Evolutionary conservation across 805 yeast species (phyloP), one percentile per base, ranked within the genome.

Genomic region (Barnettozyma californica): DNA sequence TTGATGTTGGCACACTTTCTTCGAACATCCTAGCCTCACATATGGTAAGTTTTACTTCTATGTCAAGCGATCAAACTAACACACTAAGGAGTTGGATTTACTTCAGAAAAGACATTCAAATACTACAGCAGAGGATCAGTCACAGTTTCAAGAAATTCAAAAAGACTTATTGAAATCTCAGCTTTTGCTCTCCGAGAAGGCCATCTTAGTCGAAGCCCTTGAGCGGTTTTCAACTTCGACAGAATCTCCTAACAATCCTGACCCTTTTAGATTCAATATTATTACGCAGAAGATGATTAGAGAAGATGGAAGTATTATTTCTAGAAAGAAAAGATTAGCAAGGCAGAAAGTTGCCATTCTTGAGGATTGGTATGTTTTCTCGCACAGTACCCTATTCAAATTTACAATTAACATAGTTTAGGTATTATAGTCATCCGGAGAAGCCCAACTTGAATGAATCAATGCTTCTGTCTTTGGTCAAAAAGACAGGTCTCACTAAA

Each of bases 251-350:
- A 20, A 35, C 11, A 19, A 11, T 10, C 8, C 8, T 5, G 13
- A 29, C 4, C 25, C 26, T 8, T 21, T 41, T 13, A 34, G 21
- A 6, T 40, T 48, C 31, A 37, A 41, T 16, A 34, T 48, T 23
- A 21, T 48, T 5, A 48, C 51, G 14, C 51, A 48, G 29, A 39
- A 41, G 3, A 37, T 48, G 41, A 31, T 48, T 25, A 37, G 19
- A 9, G 39, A 45, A 20, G 16, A 42, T 13, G 43, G 29, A 14
- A 18, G 18, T 2, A 9, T 18, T 8, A 16, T 20, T 10, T 33
- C 19, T 4, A 41, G 26, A 21, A 44, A 27, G 31, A 44, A 33
- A 31, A 33, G 51, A 9, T 37, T 48, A 2, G 51, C 34, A 19
- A 44, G 37, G 18, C 45, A 44, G 26, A 48, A 44, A 19, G 48